Evolutionary conservation across 2,329 filamentous ascomycete species (phyloP).

Genomic region (Cladosporium sp.): DNA sequence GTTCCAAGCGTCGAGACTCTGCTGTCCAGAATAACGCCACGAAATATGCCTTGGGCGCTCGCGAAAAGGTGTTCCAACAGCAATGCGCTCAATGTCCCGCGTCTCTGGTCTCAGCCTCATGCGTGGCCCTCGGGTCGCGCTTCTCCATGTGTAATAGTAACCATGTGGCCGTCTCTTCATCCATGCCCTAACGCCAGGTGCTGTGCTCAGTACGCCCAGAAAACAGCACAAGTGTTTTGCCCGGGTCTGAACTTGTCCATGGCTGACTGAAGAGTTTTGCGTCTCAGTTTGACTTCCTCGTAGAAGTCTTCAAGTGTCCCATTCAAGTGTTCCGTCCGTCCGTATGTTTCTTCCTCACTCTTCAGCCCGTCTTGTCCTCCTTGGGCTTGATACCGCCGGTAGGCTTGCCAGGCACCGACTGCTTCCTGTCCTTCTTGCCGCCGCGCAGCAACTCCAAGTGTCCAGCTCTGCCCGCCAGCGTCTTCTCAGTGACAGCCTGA

Average conservation of each 20-base stretch:
- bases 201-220: not conserved
- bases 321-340: not conserved
- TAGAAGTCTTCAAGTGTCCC: not conserved
- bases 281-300: not conserved
- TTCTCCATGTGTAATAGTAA: not conserved
- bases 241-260: not conserved
- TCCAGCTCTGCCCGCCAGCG: conserved; percentile 65
- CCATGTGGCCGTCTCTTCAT: not conserved
- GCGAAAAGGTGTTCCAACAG: not conserved
- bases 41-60: not conserved
- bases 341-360: not conserved
- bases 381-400: conserved; percentile 5
- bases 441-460: conserved; percentile 69
- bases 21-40: not conserved
- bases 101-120: not conserved
- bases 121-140: not conserved
- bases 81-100: not conserved
- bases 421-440: conserved; percentile 60
- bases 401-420: conserved; percentile 11
- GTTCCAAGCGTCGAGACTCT: not conserved
- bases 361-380: conserved; percentile 16
- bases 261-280: not conserved
- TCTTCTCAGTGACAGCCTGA: conserved; percentile 65
- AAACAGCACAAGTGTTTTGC: not conserved
- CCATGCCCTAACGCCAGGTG: not conserved